A percentile compares a stretch with the other conserved stretches of the same genome.
These are phyloP conservation scores for Sarcomyxa edulis DNA, from an alignment of 768 basidiomycete species.

Conservation along the genomic window DNA sequence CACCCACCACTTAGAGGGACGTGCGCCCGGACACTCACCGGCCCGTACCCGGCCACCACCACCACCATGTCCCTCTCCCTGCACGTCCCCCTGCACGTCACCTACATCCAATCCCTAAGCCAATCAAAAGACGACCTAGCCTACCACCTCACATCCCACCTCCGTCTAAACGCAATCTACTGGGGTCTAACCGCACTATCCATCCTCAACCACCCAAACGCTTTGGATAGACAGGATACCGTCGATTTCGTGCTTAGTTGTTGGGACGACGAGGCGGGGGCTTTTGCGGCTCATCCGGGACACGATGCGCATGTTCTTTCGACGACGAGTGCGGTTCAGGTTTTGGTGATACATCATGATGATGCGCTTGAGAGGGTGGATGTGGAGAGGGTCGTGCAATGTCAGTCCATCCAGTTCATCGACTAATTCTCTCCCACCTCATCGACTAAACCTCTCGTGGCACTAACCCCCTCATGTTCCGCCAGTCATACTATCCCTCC, in stretches of 20 bases:
- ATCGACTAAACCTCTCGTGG: background rate
- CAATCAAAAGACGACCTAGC: constrained; percentile 79
- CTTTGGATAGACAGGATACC: constrained; percentile 78
- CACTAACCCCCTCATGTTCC: too few species aligned
- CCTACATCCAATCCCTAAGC: constrained; percentile 75
- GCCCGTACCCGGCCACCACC: too few species aligned
- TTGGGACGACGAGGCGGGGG: constrained; percentile 92
- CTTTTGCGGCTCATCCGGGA: constrained; percentile 85
- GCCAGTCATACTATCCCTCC: constrained; percentile 77
- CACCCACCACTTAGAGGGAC: too few species aligned
- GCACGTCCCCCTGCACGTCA: constrained; percentile 57
- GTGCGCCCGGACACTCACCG: too few species aligned
- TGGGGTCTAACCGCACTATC: constrained; percentile 92
- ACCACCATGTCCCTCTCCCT: too few species aligned
- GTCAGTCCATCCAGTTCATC: too few species aligned
- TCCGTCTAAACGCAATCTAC: constrained; percentile 93
- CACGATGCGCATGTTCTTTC: constrained; percentile 89
- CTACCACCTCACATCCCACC: constrained; percentile 89
- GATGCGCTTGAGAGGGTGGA: constrained; percentile 74
- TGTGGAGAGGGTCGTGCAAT: constrained; percentile 63
- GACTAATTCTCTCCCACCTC: background rate
- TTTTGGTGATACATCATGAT: constrained; percentile 81
- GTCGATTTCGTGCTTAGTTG: constrained; percentile 89
- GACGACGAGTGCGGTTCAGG: constrained; percentile 90
- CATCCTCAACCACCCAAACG: constrained; percentile 73